Conservation (phyloP, 2,329 filamentous ascomycete species). For the Hypoxylon sp. region DNA sequence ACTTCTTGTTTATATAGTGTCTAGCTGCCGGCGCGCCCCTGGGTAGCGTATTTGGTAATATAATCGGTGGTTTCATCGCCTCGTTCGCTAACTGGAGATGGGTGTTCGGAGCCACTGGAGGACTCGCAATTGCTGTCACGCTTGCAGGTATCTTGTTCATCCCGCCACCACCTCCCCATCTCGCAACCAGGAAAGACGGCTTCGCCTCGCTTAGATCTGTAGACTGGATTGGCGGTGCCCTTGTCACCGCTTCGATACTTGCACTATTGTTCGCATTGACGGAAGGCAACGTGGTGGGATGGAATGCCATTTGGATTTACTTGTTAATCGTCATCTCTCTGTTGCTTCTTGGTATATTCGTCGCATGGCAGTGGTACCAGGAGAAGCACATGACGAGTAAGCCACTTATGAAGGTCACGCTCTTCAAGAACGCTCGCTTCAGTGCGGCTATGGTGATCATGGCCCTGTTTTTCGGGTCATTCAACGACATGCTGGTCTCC, state of each 20-base stretch:
- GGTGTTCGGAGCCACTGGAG: slow-evolving; percentile 76
- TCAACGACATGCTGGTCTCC: slow-evolving; percentile 78
- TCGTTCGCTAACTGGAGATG: slow-evolving; percentile 76
- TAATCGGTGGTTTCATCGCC: slow-evolving; percentile 74
- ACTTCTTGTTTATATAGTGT: slow-evolving; percentile 13
- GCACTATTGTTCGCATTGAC: slow-evolving; percentile 77
- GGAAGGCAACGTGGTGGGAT: slow-evolving; percentile 78
- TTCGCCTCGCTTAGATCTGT: slow-evolving; percentile 62
- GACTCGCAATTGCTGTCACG: slow-evolving; percentile 70
- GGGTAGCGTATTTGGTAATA: slow-evolving; percentile 75
- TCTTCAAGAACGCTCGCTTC: slow-evolving; percentile 73
- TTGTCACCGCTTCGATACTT: slow-evolving; percentile 74
- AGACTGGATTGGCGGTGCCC: slow-evolving; percentile 76
- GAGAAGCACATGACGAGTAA: slow-evolving; percentile 65
- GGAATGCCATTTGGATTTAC: slow-evolving; percentile 74
- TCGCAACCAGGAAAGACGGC: slow-evolving; percentile 45
- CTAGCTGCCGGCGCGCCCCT: slow-evolving; percentile 74
- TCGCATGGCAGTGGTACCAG: slow-evolving; percentile 72
- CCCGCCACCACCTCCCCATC: slow-evolving; percentile 62
- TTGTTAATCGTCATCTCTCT: slow-evolving; percentile 71
- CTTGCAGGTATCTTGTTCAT: slow-evolving; percentile 72
- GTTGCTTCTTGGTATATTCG: slow-evolving; percentile 69
- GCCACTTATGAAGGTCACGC: slow-evolving; percentile 76
- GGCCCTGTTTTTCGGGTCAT: slow-evolving; percentile 75
- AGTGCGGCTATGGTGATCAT: slow-evolving; percentile 75